phyloP scores from a whole-genome alignment of 2,329 filamentous ascomycete genomes.

The Domatiomyces globalis region DNA sequence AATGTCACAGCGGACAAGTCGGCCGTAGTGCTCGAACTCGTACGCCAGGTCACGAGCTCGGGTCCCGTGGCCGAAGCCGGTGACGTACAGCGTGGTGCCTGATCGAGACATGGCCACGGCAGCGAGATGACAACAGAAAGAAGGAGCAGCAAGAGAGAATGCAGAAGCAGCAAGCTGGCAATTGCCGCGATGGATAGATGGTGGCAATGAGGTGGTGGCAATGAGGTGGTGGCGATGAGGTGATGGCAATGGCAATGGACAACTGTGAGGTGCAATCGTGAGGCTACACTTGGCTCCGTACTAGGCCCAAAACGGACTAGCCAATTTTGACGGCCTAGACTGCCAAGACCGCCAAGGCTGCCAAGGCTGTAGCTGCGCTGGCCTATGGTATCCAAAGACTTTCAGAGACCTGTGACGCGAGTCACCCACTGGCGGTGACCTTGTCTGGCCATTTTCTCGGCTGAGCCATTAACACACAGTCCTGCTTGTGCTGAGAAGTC shows the following conservation, averaged over 20 bases:
- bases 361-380: neutral
- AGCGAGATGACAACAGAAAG: neutral
- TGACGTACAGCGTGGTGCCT: constrained; percentile 86
- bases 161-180: constrained; percentile 6
- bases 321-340: neutral
- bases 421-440: neutral
- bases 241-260: neutral
- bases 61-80: constrained; percentile 96
- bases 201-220: neutral
- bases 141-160: constrained; percentile 5
- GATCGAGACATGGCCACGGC: constrained; percentile 63
- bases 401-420: neutral
- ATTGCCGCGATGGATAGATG: neutral
- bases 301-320: neutral
- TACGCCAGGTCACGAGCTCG: constrained; percentile 98
- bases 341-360: no score
- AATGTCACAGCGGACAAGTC: constrained; percentile 95
- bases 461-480: neutral
- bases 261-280: no score
- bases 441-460: neutral
- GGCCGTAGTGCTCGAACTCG: constrained; percentile 99
- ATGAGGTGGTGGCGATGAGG: neutral
- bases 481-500: neutral
- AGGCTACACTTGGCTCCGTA: neutral
- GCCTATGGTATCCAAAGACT: neutral